Percentiles rank a stretch among this genome's conserved stretches.
phyloP scores from a whole-genome alignment of 805 yeast genomes.

The Schizosaccharomyces japonicus region DNA sequence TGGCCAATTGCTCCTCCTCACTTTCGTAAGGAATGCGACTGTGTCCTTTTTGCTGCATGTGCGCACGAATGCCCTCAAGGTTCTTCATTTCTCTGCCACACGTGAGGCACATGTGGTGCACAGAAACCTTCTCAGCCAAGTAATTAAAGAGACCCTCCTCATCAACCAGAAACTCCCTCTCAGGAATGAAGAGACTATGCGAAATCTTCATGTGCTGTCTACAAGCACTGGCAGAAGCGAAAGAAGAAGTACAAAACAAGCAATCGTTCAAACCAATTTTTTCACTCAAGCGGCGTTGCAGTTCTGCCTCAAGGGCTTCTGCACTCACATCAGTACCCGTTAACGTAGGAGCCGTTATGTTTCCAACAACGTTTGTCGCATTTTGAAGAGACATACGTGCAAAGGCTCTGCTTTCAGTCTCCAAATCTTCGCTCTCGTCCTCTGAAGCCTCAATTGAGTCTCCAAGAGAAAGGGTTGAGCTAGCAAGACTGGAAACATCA shows the following conservation, averaged over 20 bases:
- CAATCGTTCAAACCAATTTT: constrained; percentile 9
- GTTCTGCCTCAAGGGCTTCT: constrained; percentile 1
- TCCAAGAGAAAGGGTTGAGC: constrained; percentile 4
- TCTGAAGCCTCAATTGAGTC: neutral
- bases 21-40: constrained; percentile 72
- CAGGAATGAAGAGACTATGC: constrained; percentile 81
- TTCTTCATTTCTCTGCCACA: constrained; percentile 71
- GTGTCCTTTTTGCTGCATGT: constrained; percentile 66
- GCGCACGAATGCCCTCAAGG: constrained; percentile 71
- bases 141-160: constrained; percentile 48
- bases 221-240: constrained; percentile 31
- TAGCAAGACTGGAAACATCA: neutral
- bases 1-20: constrained; percentile 48
- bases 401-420: neutral
- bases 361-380: neutral
- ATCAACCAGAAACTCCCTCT: constrained; percentile 42
- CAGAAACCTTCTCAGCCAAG: constrained; percentile 55
- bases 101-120: constrained; percentile 61
- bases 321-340: neutral
- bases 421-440: neutral
- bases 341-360: neutral
- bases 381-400: neutral
- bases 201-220: constrained; percentile 51
- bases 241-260: constrained; percentile 24
- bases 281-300: neutral